Conservation (phyloP, 106 monocot species). For the Dioscorea zingiberensis region DNA sequence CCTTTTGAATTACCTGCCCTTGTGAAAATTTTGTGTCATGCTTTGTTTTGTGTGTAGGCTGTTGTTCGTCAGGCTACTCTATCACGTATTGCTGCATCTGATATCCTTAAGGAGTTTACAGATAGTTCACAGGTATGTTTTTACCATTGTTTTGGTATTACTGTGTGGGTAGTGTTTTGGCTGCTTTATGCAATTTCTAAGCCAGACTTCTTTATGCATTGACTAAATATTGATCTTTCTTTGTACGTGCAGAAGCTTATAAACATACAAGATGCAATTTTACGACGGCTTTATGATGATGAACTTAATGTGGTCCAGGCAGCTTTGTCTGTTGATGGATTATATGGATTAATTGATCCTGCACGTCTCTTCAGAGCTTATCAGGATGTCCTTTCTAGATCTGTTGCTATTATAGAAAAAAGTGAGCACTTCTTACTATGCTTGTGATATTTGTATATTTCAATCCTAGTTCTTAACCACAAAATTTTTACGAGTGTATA, state of each 20-base stretch:
- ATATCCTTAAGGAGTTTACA: slow-evolving; percentile 26
- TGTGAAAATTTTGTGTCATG: not conserved
- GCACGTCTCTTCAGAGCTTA: slow-evolving; percentile 45
- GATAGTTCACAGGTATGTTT: slow-evolving; percentile 35
- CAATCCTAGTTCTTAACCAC: not conserved
- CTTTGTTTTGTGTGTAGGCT: slow-evolving; percentile 31
- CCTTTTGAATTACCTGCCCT: no score
- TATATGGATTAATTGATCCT: slow-evolving; percentile 34
- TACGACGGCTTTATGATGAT: slow-evolving; percentile 62
- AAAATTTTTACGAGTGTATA: no score
- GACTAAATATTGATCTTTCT: not conserved
- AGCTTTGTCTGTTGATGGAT: slow-evolving; percentile 64
- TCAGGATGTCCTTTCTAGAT: slow-evolving; percentile 53
- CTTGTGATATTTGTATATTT: not conserved
- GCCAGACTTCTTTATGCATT: no score
- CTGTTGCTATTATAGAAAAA: slow-evolving; percentile 35
- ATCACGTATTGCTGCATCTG: slow-evolving; percentile 46
- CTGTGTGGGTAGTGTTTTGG: no score
- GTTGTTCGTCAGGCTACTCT: slow-evolving; percentile 61
- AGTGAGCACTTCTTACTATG: slow-evolving; percentile 25
- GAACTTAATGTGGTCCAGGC: slow-evolving; percentile 78
- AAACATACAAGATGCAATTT: slow-evolving; percentile 51
- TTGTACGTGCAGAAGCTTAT: slow-evolving; percentile 41
- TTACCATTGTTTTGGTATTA: not conserved
- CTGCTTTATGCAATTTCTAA: no score